These are phyloP conservation scores for Didymella arachidicola DNA, from an alignment of 2,329 filamentous ascomycete species.

Conservation along the genomic window DNA sequence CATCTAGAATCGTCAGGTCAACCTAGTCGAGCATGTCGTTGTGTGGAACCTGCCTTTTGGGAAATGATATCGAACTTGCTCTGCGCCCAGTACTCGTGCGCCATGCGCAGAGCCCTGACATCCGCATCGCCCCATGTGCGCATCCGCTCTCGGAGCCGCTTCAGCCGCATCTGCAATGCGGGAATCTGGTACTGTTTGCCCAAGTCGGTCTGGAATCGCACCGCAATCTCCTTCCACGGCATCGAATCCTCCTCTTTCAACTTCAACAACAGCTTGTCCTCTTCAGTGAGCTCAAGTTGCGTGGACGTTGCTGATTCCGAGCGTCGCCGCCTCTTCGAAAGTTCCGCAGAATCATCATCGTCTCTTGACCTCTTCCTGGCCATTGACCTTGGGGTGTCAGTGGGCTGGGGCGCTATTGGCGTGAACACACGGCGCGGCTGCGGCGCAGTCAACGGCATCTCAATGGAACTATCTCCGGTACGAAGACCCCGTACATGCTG, in stretches of 20 bases:
- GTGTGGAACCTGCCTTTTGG: constrained; percentile 52
- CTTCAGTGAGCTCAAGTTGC: constrained; percentile 57
- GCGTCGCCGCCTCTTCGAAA: constrained; percentile 53
- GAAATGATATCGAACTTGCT: constrained; percentile 63
- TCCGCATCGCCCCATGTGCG: constrained; percentile 62
- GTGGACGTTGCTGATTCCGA: constrained; percentile 46
- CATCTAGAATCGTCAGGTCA: constrained; percentile 54
- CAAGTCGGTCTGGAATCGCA: constrained; percentile 58
- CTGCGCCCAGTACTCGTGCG: constrained; percentile 62
- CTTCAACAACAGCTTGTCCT: constrained; percentile 59
- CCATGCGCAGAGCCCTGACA: constrained; percentile 57
- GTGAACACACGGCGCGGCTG: constrained; percentile 54
- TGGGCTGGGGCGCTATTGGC: constrained; percentile 55
- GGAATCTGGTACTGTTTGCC: constrained; percentile 60
- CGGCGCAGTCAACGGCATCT: constrained; percentile 33
- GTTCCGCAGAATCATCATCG: constrained; percentile 44
- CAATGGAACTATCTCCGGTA: background rate
- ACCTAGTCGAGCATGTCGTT: too few relatives aligned
- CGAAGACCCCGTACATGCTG: constrained; percentile 12
- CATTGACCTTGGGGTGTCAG: constrained; percentile 40
- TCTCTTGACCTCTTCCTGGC: constrained; percentile 50
- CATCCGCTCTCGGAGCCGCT: constrained; percentile 60
- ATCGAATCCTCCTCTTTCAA: constrained; percentile 62
- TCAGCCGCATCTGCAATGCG: constrained; percentile 63
- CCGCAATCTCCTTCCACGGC: constrained; percentile 63